Evolutionary conservation across 805 yeast genomes (phyloP).

Genomic region (Phaffomyces opuntiae): DNA sequence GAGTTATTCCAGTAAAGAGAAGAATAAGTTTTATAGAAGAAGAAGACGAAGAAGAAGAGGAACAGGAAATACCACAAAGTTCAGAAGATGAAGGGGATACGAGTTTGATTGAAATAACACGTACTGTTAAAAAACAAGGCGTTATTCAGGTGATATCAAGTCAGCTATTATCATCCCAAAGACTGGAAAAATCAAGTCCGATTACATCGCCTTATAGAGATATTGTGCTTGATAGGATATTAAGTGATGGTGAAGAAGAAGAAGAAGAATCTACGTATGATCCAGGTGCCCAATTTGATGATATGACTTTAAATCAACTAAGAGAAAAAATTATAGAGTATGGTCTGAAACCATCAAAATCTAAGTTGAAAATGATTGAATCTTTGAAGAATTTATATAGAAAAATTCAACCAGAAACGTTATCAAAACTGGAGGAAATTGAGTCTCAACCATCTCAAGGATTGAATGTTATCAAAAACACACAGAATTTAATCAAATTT

Average conservation of each 20-base stretch:
- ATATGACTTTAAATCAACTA: conserved; percentile 16
- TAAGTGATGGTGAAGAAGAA: conserved; percentile 7
- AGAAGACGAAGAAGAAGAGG: background rate
- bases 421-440: conserved; percentile 13
- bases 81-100: conserved; percentile 20
- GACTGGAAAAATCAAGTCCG: conserved; percentile 9
- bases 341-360: conserved; percentile 21
- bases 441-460: conserved; percentile 5
- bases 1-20: conserved; percentile 14
- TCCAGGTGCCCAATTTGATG: conserved; percentile 8
- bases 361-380: conserved; percentile 14
- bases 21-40: conserved; percentile 1
- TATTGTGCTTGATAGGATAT: background rate
- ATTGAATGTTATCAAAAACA: conserved; percentile 8
- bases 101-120: conserved; percentile 23
- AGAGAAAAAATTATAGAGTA: conserved; percentile 17
- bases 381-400: conserved; percentile 12
- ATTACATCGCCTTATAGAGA: background rate
- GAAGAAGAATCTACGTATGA: background rate
- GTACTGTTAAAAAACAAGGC: conserved; percentile 15
- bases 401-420: conserved; percentile 14
- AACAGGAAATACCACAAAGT: conserved; percentile 13
- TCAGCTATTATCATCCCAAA: conserved; percentile 1
- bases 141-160: conserved; percentile 21
- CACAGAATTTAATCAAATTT: conserved; percentile 15